Base-by-base conservation (phyloP, 2,329 filamentous ascomycete species). In the Pseudogymnoascus sp. region DNA sequence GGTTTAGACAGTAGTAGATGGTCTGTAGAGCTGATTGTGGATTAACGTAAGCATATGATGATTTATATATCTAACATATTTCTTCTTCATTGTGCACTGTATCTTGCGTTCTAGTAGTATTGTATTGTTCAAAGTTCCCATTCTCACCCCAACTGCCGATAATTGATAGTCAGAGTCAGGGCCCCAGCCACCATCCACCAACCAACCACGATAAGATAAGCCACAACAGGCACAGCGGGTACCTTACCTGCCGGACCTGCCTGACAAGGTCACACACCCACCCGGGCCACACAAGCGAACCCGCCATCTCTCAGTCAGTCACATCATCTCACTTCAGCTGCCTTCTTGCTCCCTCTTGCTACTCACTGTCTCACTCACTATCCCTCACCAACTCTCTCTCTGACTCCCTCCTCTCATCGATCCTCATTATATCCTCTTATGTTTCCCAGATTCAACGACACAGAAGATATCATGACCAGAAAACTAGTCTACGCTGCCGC, bases 271-370 rank as follows among this genome's bases (percentile, higher is more conserved):
- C 28, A 56, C 50, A 18, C 25, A 56, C 25, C 50, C 50, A 34
- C 50, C 50, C 50, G 50, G 50, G 50, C 50, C 50, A 56, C 50
- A 34, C 50, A 56, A 56, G 50, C 50, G 50, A 56, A 56, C 50
- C 50, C 50, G n/a, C 50, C 50, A 56, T 56, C 50, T 56, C 4
- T 18, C 50, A 3, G 16, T 56, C 50, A 56, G 50, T 56, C 50
- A 56, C 50, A 56, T 56, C 50, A 56, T 56, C 50, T 34, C 50
- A 56, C 50, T 56, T 34, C 50, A 56, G 50, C 50, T 56, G n/a
- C 5, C 50, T 34, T 56, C 50, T 21, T 56, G 50, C 50, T 56
- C 44, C 5, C 16, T 25, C 42, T 46, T 40, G 38, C 44, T 50
- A 6, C 12, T 21, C 28, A 21, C 28, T 21, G 50, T 21, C 28